Evolutionary conservation across 2,329 filamentous ascomycete genomes (phyloP), one percentile per base, ranked within the genome.

Genomic region (Alternaria rosae): DNA sequence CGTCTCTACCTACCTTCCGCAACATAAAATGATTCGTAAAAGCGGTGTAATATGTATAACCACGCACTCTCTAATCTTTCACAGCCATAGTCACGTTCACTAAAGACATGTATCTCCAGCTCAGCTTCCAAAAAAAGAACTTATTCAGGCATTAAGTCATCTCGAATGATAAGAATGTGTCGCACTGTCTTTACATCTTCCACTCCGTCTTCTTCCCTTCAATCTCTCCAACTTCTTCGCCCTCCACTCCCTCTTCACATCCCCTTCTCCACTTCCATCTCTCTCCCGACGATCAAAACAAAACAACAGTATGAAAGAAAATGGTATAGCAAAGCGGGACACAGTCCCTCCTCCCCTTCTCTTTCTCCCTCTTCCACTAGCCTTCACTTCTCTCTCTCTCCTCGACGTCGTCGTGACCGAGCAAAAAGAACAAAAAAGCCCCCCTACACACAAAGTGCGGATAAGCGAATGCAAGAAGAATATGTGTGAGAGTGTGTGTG

Each of bases 91-190:
- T n/a, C n/a, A n/a, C n/a, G n/a, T n/a, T n/a, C n/a, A n/a, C n/a
- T n/a, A n/a, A n/a, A n/a, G 32, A 35, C 32, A 35, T 9, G 8
- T 15, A 35, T 35, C 35, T 38, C 35, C 35, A 9, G 35, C 5
- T 38, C 35, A 38, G 15, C 32, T 38, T n/a, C 6, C 3, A 50
- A 30, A 30, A 41, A 28, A 42, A 10, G 21, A 53, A 38, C 51
- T 42, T 42, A 21, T 38, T 38, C 51, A 38, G 32, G 51, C 51
- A 53, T 53, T 42, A 53, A 25, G 51, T 44, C 52, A 28, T 43
- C 38, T 45, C 52, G 12, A 30, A 44, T 44, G 17, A 55, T 55
- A 35, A 21, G 21, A 30, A 45, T 17, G 17, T 20, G 12, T 44
- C 17, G 23, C 17, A 32, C 47, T 51, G 8, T 20, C 26, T 28